Evolutionary conservation across 257 asterid genomes (phyloP).

Genomic region (Lycium barbarum): DNA sequence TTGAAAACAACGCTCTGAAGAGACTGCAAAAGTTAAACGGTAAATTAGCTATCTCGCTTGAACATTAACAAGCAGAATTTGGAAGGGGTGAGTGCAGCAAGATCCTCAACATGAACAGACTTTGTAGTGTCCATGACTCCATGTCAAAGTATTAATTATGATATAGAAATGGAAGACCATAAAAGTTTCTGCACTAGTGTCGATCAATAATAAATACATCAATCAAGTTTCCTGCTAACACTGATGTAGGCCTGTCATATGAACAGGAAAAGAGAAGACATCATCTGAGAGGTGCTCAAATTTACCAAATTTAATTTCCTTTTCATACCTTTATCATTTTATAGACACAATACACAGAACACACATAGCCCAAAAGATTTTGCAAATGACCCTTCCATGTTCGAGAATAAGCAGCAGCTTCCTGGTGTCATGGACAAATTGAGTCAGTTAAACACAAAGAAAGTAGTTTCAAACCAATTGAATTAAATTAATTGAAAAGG

Average conservation of each 20-base stretch:
- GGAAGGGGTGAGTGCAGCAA: conserved; percentile 25
- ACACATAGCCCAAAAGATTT: conserved; percentile 94
- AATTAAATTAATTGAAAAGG: neutral
- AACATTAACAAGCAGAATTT: conserved; percentile 37
- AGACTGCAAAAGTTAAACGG: conserved; percentile 68
- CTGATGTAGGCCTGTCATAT: neutral
- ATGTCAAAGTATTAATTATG: conserved; percentile 19
- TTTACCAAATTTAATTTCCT: neutral
- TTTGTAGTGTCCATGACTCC: neutral
- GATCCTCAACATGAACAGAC: conserved; percentile 3
- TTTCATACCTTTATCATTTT: conserved; percentile 86
- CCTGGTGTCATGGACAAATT: conserved; percentile 52
- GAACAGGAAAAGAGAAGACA: conserved; percentile 15
- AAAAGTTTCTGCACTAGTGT: neutral
- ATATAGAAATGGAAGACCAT: neutral
- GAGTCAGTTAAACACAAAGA: neutral
- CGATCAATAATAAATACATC: neutral
- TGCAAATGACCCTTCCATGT: conserved; percentile 99
- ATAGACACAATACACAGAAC: conserved; percentile 92
- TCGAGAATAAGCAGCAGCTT: conserved; percentile 99
- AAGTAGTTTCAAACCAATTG: neutral
- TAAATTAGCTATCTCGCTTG: conserved; percentile 24
- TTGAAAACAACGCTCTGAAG: conserved; percentile 96
- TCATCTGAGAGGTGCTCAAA: conserved; percentile 9
- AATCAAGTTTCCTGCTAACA: conserved; percentile 15